Percentiles rank a stretch among this genome's conserved stretches.
These are phyloP conservation scores for Nigrograna mackinnonii DNA, from an alignment of 2,329 filamentous ascomycete species.

Conservation along the genomic window DNA sequence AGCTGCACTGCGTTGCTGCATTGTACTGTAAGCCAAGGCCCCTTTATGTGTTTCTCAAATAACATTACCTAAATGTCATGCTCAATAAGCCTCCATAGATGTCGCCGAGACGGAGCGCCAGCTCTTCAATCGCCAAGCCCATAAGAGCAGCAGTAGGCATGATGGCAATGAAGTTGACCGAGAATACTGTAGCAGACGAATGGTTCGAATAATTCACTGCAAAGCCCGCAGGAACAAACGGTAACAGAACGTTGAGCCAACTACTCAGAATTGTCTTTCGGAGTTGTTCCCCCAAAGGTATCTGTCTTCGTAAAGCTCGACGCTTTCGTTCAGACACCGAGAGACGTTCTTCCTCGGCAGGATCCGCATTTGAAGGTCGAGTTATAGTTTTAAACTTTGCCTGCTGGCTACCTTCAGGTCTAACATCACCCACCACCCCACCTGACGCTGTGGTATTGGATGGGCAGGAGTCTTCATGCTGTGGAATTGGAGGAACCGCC, in stretches of 20 bases:
- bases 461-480: too few species aligned
- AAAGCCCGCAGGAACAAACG: slow-evolving; percentile 9
- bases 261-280: not conserved
- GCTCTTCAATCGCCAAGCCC: slow-evolving; percentile 1
- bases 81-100: slow-evolving; percentile 4
- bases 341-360: too few species aligned
- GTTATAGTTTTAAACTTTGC: too few species aligned
- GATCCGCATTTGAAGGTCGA: too few species aligned
- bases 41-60: not conserved
- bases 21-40: not conserved
- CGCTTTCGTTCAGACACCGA: too few species aligned
- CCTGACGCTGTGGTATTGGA: too few species aligned
- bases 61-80: slow-evolving; percentile 11
- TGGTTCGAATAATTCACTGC: slow-evolving; percentile 5
- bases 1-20: slow-evolving; percentile 11
- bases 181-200: not conserved
- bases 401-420: too few species aligned
- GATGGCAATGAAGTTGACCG: slow-evolving; percentile 9
- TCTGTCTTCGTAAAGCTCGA: too few species aligned
- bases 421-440: too few species aligned
- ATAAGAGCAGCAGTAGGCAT: slow-evolving; percentile 2
- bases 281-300: too few species aligned
- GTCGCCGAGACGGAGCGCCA: slow-evolving; percentile 4
- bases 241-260: slow-evolving; percentile 3
- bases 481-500: too few species aligned